Base-by-base conservation (phyloP, 805 yeast genomes). In the Tetrapisispora pingtungensis region DNA sequence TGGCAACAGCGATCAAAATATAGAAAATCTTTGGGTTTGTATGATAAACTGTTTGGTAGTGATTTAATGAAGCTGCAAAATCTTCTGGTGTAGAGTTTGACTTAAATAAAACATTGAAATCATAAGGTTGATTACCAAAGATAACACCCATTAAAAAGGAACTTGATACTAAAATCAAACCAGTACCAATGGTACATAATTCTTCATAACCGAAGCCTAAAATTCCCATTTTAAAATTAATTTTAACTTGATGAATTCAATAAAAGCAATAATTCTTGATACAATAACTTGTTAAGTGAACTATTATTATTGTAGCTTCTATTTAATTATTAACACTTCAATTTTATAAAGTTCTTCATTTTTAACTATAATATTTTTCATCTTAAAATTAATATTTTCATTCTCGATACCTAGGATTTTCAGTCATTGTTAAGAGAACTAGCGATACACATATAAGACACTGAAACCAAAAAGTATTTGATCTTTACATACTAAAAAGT, bases 131-230 rank as follows among this genome's bases (percentile, higher is more conserved):
- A 64, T 87, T 86, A 38, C 83, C 74, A 59, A 77, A 84, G 39
- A 87, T 59, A 20, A 82, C 76, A 27, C 98, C 98, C 46, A 90
- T 71, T 13, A 82, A 74, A 65, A 89, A 90, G 26, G 88, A 80
- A 17, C 84, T 69, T 28, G 93, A 52, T 22, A 52, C 45, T 36
- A 62, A 46, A 39, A 64, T 54, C 35, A 60, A 31, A 7, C 55
- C 60, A 30, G 62, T 53, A 22, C 63, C 61, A 33, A 64, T 33
- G 24, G 65, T 49, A 39, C 64, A 57, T 3, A 58, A 20, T 24
- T 61, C 68, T 41, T 52, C 48, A 47, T 61, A 62, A 27, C 45
- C 17, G 3, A 53, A 27, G 13, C 43, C 43, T 33, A 41, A 34
- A 20, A 41, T n/a, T 28, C 22, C 33, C 36, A 28, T 40, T 24